Evolutionary conservation across 257 asterid species (phyloP).

Genomic region (Nicotiana undulata): DNA sequence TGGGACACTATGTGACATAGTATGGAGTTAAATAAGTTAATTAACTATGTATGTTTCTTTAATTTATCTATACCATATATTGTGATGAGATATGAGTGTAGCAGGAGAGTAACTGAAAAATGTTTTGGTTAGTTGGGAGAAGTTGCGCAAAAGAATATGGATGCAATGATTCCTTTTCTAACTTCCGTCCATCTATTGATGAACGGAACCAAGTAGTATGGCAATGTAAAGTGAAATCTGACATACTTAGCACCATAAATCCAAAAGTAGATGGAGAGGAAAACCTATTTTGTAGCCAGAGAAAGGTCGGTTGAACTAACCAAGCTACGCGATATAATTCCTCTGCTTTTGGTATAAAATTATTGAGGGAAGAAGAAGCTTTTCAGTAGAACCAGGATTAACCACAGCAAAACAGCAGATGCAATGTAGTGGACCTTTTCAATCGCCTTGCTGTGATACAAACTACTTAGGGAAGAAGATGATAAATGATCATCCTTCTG

Average conservation of each 20-base stretch:
- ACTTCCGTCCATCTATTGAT: not conserved
- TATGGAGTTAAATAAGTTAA: not conserved
- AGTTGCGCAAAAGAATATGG: not conserved
- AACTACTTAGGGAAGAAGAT: too few species aligned
- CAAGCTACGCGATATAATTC: not conserved
- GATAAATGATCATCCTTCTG: too few species aligned
- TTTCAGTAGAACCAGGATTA: too few species aligned
- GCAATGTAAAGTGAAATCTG: not conserved
- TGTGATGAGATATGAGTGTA: not conserved
- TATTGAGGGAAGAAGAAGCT: not conserved
- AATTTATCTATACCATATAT: not conserved
- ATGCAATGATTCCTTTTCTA: not conserved
- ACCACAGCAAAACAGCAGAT: too few species aligned
- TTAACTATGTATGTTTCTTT: not conserved
- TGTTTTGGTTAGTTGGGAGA: not conserved
- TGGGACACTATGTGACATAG: not conserved
- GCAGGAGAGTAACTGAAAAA: not conserved
- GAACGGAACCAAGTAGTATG: not conserved
- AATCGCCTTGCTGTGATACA: too few species aligned
- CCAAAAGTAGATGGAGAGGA: not conserved
- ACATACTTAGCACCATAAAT: not conserved
- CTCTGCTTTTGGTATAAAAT: not conserved
- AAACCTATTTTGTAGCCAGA: not conserved
- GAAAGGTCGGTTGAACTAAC: not conserved
- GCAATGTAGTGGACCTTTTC: too few species aligned